A percentile compares a stretch with the other conserved stretches of the same genome.
These are phyloP conservation scores for Magnusiomyces magnusii DNA, from an alignment of 1,139 yeast genomes.

Conservation along the genomic window DNA sequence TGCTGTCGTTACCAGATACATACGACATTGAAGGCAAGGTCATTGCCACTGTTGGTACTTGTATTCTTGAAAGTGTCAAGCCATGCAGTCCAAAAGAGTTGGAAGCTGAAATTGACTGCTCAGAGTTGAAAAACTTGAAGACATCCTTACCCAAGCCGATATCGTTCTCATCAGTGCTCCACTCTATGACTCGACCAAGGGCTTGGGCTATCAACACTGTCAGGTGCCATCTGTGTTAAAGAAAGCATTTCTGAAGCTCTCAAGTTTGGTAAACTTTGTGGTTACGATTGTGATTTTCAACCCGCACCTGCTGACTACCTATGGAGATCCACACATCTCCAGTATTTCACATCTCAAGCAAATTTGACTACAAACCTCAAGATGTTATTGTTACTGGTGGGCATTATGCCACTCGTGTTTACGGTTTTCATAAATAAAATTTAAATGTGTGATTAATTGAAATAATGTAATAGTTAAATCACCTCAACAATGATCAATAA, in stretches of 20 bases:
- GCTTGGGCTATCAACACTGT: slow-evolving; percentile 75
- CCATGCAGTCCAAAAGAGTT: slow-evolving; percentile 72
- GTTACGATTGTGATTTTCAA: slow-evolving; percentile 76
- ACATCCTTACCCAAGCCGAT: slow-evolving; percentile 60
- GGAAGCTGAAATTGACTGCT: slow-evolving; percentile 49
- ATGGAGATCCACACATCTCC: slow-evolving; percentile 63
- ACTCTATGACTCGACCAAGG: slow-evolving; percentile 60
- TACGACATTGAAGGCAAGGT: slow-evolving; percentile 72
- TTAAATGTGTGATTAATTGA: no score
- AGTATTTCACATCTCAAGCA: slow-evolving; percentile 53
- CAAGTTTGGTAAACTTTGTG: slow-evolving; percentile 57
- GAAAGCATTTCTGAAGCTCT: slow-evolving; percentile 73
- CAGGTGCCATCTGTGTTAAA: slow-evolving; percentile 67
- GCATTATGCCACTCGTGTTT: slow-evolving; percentile 64
- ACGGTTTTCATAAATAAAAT: slow-evolving; percentile 51
- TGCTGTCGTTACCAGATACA: slow-evolving; percentile 67
- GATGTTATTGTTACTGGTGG: slow-evolving; percentile 69
- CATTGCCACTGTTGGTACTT: slow-evolving; percentile 68
- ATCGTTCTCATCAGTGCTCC: slow-evolving; percentile 76
- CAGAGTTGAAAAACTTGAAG: slow-evolving; percentile 58
- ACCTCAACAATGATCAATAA: no score
- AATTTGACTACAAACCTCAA: slow-evolving; percentile 60
- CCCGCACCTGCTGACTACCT: slow-evolving; percentile 74
- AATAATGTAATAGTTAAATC: no score
- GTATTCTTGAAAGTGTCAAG: slow-evolving; percentile 62